Conservation (phyloP, 768 basidiomycete species). For the Neoboletus subvelutipes region DNA sequence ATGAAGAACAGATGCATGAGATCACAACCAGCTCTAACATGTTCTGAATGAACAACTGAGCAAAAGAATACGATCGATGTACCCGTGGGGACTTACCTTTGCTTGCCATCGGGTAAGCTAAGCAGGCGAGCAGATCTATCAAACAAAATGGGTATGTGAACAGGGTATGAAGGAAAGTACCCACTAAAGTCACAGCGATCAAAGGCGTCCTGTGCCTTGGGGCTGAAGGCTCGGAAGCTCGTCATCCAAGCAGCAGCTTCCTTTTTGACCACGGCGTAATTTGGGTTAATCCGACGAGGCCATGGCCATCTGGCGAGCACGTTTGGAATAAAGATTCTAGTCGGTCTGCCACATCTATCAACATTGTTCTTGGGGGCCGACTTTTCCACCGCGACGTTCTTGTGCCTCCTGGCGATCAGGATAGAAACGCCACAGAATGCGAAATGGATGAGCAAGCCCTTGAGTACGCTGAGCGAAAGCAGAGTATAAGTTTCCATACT, state of each 20-base stretch:
- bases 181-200: slow-evolving; percentile 11
- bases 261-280: neutral
- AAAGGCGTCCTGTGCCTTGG: slow-evolving; percentile 14
- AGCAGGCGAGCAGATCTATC: slow-evolving; percentile 9
- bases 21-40: slow-evolving; percentile 42
- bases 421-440: neutral
- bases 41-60: slow-evolving; percentile 5
- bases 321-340: slow-evolving; percentile 13
- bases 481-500: neutral
- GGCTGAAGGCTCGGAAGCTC: slow-evolving; percentile 8
- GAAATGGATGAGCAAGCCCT: neutral
- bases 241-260: slow-evolving; percentile 9
- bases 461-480: neutral
- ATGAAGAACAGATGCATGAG: slow-evolving; percentile 53
- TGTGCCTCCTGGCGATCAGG: neutral
- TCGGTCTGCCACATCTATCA: neutral
- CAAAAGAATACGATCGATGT: neutral
- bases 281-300: slow-evolving; percentile 8
- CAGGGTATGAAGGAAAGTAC: neutral
- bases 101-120: slow-evolving; percentile 5
- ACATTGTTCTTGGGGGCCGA: neutral
- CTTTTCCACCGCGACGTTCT: neutral
- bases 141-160: neutral
- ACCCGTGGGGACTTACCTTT: slow-evolving; percentile 2
- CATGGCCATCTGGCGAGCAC: slow-evolving; percentile 16